Percentiles rank a stretch among this genome's conserved stretches.
phyloP scores from a whole-genome alignment of 2,329 filamentous ascomycete genomes.

The Diaporthe aspalathi region DNA sequence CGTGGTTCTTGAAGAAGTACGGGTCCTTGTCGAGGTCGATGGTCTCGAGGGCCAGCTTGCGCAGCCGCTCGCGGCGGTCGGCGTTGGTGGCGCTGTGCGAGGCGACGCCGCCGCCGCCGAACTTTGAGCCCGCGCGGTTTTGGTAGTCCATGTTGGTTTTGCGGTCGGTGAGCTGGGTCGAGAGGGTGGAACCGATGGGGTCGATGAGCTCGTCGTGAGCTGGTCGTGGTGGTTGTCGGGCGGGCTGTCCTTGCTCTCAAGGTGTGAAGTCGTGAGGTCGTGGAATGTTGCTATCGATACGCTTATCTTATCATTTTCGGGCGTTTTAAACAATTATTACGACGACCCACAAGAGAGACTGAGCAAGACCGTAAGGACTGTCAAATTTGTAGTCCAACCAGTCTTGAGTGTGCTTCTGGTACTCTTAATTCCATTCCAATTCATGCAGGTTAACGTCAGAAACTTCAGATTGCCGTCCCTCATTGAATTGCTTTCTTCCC shows the following conservation, averaged over 20 bases:
- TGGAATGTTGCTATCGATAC: background rate
- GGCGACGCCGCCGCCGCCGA: conserved; percentile 96
- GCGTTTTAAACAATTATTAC: too few relatives aligned
- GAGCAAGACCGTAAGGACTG: too few relatives aligned
- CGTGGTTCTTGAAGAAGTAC: conserved; percentile 99
- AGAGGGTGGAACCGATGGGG: background rate
- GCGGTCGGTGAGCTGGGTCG: background rate
- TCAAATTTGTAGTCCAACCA: too few relatives aligned
- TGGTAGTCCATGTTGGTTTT: conserved; percentile 73
- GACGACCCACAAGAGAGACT: too few relatives aligned
- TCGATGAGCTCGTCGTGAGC: background rate
- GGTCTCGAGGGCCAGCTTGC: conserved; percentile 97
- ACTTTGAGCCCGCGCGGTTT: conserved; percentile 97
- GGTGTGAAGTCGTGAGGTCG: background rate
- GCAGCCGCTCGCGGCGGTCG: conserved; percentile 94
- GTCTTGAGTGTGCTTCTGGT: too few relatives aligned
- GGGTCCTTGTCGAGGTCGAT: conserved; percentile 99
- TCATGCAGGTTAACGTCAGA: too few relatives aligned
- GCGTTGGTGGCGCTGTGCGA: conserved; percentile 94
- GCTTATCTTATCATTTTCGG: conserved; percentile 1
- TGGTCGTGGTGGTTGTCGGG: background rate
- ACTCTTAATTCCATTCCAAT: too few relatives aligned
- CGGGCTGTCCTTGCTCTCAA: background rate
- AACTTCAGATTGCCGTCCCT: too few relatives aligned
- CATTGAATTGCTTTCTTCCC: too few relatives aligned